Base-by-base conservation (phyloP, 768 basidiomycete species). In the Tulasnella sp. region DNA sequence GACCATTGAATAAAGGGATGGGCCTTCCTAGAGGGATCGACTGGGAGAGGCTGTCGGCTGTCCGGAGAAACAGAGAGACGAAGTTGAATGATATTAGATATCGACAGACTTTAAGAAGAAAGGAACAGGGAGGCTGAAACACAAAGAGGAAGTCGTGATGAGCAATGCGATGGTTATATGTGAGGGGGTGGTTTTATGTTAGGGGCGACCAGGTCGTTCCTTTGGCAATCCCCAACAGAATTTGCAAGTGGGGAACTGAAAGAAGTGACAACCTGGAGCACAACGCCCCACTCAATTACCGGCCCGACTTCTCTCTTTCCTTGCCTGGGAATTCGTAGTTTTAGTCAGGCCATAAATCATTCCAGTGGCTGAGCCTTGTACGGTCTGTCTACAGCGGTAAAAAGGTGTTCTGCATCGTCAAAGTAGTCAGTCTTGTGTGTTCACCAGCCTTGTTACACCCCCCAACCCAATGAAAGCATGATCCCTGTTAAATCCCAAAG, bases 221-320 rank as follows among this genome's bases (percentile, higher is more conserved):
- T 61, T 61, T 61, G 57, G 57, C 57, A 61, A 61, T 61, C 57
- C 57, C 57, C 57, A 61, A 61, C 57, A 32, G 57, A 61, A 23
- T 61, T 61, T 61, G 57, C 57, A n/a, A 29, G 57, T 61, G 57
- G 57, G 57, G 57, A 61, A 61, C 32, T 61, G 57, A 61, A 61
- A 15, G 57, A 61, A 61, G 20, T 16, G 26, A 61, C 26, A 26
- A 61, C 16, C 57, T 23, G 32, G 57, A 61, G 13, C 57, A 61
- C 57, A 42, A 61, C 57, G 57, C 57, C 57, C n/a, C 57, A 26
- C 35, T 32, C 57, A 23, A 26, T 61, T 61, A 10, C 57, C 57
- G 57, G 57, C 57, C 57, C 57, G 29, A 26, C 57, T 61, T 61
- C 57, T 61, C 26, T 23, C 57, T 5, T 61, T 61, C 26, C 26